A percentile compares a stretch with the other conserved stretches of the same genome.
phyloP scores from a whole-genome alignment of 805 yeast species.

The Sporopachydermia lactativora region DNA sequence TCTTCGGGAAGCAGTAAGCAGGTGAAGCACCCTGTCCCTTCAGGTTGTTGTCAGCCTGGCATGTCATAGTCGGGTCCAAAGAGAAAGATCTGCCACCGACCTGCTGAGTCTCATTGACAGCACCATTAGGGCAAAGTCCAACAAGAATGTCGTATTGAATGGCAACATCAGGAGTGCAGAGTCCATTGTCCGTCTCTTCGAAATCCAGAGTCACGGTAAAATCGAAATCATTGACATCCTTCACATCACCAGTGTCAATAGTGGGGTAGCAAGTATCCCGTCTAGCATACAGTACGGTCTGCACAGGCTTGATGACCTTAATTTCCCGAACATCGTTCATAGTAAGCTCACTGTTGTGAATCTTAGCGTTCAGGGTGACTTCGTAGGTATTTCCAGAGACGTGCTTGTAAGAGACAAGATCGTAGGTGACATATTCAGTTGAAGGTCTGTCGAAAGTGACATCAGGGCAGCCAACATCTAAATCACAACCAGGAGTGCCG shows the following conservation, averaged over 20 bases:
- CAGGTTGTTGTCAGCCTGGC: not conserved
- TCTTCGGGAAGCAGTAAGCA: not conserved
- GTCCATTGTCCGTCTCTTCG: not conserved
- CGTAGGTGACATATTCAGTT: not conserved
- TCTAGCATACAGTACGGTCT: not conserved
- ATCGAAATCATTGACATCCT: not conserved
- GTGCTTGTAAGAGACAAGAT: not conserved
- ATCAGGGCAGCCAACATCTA: not conserved
- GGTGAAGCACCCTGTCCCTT: not conserved
- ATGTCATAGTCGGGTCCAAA: not conserved
- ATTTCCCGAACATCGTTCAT: not conserved
- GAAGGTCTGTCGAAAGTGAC: not conserved
- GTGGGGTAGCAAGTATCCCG: not conserved
- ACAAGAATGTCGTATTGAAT: not conserved
- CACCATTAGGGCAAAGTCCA: not conserved
- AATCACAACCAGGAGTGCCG: too few relatives aligned
- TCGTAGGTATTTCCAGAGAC: not conserved
- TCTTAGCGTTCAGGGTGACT: not conserved
- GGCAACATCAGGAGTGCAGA: not conserved
- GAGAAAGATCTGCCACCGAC: not conserved
- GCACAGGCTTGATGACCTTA: not conserved
- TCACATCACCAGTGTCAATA: not conserved
- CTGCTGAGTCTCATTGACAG: not conserved
- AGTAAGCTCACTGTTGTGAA: not conserved
- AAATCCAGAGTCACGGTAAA: not conserved